phyloP scores from a whole-genome alignment of 306 rosid genomes.

The Rubus idaeus region DNA sequence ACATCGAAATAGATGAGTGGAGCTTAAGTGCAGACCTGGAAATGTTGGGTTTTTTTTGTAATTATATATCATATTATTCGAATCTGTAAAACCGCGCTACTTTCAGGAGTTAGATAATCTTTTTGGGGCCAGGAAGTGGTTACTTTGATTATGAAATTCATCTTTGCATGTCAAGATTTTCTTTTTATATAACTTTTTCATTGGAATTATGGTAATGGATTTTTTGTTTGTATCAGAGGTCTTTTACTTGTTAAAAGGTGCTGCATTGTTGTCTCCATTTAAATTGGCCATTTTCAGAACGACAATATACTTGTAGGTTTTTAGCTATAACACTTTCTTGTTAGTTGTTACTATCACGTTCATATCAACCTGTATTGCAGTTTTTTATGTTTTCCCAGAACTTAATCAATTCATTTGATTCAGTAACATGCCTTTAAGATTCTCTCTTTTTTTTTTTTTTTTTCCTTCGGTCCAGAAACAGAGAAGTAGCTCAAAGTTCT shows the following conservation, averaged over 20 bases:
- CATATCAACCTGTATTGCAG: neutral
- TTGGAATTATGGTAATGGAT: neutral
- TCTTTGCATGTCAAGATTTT: neutral
- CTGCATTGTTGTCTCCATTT: neutral
- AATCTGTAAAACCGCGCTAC: neutral
- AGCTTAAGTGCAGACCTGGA: neutral
- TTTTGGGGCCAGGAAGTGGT: neutral
- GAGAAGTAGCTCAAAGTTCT: constrained; percentile 77
- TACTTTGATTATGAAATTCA: neutral
- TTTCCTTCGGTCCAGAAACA: constrained; percentile 64
- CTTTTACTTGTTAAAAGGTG: neutral
- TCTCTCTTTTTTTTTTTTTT: constrained; percentile 10
- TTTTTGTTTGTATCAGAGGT: neutral
- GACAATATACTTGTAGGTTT: neutral
- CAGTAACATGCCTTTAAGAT: neutral
- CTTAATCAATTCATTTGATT: neutral
- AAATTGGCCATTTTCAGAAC: neutral
- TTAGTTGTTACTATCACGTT: neutral
- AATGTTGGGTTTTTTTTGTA: neutral
- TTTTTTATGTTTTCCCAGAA: neutral
- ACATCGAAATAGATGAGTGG: neutral
- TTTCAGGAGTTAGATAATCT: neutral
- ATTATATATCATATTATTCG: neutral
- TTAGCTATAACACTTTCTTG: neutral
- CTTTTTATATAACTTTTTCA: neutral